A percentile compares a stretch with the other conserved stretches of the same genome.
Evolutionary conservation across 208 protist genomes (phyloP).

Genomic region (Trypanosoma scelopori): DNA sequence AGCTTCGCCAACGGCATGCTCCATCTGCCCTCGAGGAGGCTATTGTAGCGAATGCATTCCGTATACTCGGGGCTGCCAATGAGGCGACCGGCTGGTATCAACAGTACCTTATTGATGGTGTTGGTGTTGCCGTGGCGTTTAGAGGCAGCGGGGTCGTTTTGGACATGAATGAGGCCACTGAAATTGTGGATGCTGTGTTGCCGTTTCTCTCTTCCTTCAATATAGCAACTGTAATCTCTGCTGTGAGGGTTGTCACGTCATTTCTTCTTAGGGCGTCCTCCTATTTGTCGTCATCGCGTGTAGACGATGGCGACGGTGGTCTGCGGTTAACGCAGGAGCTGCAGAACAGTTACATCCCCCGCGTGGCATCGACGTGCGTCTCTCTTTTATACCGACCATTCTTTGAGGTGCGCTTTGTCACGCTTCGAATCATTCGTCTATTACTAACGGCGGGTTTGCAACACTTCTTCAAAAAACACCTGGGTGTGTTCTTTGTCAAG

Average conservation of each 20-base stretch:
- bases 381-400: conserved; percentile 67
- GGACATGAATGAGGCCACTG: not conserved
- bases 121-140: conserved; percentile 53
- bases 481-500: conserved; percentile 97
- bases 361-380: conserved; percentile 91
- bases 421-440: conserved; percentile 97
- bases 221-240: conserved; percentile 94
- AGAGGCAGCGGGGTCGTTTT: not conserved
- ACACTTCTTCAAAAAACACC: conserved; percentile 62
- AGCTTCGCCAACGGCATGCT: conserved; percentile 46
- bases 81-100: conserved; percentile 97
- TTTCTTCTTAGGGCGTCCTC: conserved; percentile 51
- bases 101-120: conserved; percentile 95
- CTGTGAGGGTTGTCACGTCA: conserved; percentile 86
- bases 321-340: conserved; percentile 22
- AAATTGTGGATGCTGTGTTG: conserved; percentile 64
- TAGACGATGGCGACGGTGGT: not conserved
- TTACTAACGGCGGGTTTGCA: conserved; percentile 91
- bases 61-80: conserved; percentile 90
- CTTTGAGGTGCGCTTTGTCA: conserved; percentile 97
- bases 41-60: conserved; percentile 70
- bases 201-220: conserved; percentile 96
- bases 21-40: conserved; percentile 30
- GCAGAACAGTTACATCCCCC: conserved; percentile 51
- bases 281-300: not conserved